Evolutionary conservation across 352 stramenopile genomes (phyloP).

Genomic region (Pythium periplocum): DNA sequence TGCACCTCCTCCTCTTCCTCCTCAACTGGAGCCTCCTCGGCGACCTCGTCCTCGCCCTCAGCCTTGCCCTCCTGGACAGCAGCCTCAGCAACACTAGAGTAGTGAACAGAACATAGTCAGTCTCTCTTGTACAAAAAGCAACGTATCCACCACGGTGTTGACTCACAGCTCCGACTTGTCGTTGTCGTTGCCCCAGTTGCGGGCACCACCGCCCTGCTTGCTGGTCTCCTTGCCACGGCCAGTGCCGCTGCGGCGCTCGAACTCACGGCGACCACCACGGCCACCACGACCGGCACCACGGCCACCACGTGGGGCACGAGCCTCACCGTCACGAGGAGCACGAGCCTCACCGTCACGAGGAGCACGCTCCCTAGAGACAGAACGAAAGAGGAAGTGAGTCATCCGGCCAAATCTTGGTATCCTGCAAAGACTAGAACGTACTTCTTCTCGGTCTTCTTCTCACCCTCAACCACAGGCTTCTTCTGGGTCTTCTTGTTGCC

Average conservation of each 20-base stretch:
- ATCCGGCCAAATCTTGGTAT: too few species aligned
- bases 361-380: constrained; percentile 22
- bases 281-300: constrained; percentile 48
- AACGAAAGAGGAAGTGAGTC: background rate
- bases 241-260: constrained; percentile 93
- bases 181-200: constrained; percentile 96
- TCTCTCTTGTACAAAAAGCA: constrained; percentile 12
- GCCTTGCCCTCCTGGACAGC: constrained; percentile 29
- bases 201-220: constrained; percentile 92
- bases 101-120: background rate
- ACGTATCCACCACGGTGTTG: constrained; percentile 19
- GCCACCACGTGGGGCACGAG: constrained; percentile 35
- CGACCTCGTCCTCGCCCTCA: constrained; percentile 15
- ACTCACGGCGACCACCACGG: constrained; percentile 77
- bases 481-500: constrained; percentile 77
- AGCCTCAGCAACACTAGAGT: constrained; percentile 26
- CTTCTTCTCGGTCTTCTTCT: constrained; percentile 19
- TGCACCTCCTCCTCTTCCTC: constrained; percentile 76
- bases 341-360: constrained; percentile 38
- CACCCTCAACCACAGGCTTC: constrained; percentile 37
- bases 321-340: constrained; percentile 37
- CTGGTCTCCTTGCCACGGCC: constrained; percentile 94
- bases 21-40: constrained; percentile 43
- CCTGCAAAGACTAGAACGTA: constrained; percentile 6
- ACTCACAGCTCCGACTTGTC: constrained; percentile 83